Evolutionary conservation across 148 eudicot species (phyloP).

Genomic region (Hydrangea macrophylla): DNA sequence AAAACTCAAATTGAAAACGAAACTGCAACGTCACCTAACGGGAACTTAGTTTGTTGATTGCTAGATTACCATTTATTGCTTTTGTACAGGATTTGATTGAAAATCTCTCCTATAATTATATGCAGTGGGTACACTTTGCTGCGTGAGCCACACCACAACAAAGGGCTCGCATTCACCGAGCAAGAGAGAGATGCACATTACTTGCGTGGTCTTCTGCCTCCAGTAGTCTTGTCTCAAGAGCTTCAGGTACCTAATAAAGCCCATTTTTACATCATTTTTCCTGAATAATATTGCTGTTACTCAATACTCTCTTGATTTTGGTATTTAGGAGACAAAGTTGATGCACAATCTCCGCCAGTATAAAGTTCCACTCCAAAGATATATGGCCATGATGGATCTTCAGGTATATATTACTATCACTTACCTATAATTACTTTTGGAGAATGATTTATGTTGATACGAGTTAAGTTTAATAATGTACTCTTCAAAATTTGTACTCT

Average conservation of each 20-base stretch:
- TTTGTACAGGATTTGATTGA: too few relatives aligned
- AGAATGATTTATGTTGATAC: too few relatives aligned
- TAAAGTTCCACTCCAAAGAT: conserved; percentile 78
- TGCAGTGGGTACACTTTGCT: conserved; percentile 75
- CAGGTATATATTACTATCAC: conserved; percentile 61
- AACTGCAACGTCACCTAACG: too few relatives aligned
- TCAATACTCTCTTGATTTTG: conserved; percentile 8
- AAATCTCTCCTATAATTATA: too few relatives aligned
- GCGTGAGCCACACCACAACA: conserved; percentile 88
- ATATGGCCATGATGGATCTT: conserved; percentile 90
- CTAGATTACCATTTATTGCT: not conserved
- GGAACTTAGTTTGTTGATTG: too few relatives aligned
- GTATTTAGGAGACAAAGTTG: conserved; percentile 57
- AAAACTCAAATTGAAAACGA: too few relatives aligned
- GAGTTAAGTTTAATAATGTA: too few relatives aligned
- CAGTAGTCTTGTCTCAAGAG: conserved; percentile 55
- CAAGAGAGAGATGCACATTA: conserved; percentile 89
- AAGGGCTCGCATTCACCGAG: conserved; percentile 79
- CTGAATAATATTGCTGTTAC: not conserved
- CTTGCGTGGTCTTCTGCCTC: conserved; percentile 84
- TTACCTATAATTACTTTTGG: too few relatives aligned
- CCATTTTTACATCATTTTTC: not conserved
- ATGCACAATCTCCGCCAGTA: conserved; percentile 67
- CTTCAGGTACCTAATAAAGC: conserved; percentile 44
- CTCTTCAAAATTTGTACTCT: too few relatives aligned